Evolutionary conservation across 2,329 filamentous ascomycete genomes (phyloP), one percentile per base, ranked within the genome.

Genomic region (Lomentospora prolificans): DNA sequence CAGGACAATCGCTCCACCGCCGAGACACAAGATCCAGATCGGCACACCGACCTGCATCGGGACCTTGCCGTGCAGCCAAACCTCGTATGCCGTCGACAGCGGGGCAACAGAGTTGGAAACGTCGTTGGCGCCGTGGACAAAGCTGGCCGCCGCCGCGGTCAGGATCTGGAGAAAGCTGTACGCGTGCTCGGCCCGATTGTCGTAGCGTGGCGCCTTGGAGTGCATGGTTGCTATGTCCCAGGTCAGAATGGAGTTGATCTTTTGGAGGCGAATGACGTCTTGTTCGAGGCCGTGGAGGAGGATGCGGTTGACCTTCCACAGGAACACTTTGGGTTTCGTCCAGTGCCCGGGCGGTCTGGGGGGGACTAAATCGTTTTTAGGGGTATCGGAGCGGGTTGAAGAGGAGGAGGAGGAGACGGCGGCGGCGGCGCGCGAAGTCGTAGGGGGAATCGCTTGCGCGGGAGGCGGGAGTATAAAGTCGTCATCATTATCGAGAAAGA

Each of bases 91-190:
- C 17, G 76, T 77, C 9, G 76, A 71, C 63, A 76, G 78, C 2
- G 77, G 77, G 24, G 74, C 75, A 51, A 76, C 71, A 33, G 74
- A 72, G 62, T 80, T 81, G 56, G 73, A 70, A 22, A 81, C 76
- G 59, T 81, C 78, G 64, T 81, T 80, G 56, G 76, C 75, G 57
- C 78, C 78, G 67, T 81, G 78, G 1, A 77, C 76, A 59, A 81
- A 80, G 6, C 75, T 78, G 14, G 77, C 76, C 19, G 77, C 77
- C 58, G 75, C 76, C 9, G 78, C 77, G n/a, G 76, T 75, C 9
- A 75, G 60, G 55, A 78, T 65, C 59, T 77, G 75, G 31, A 75
- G 68, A 55, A 73, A 72, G 14, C 73, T 75, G 63, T 75, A 79
- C 58, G 75, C 68, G 64, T 78, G 71, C 63, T 79, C 76, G 57